Evolutionary conservation across 441 rosid species (phyloP), one percentile per base, ranked within the genome.

Genomic region (Populus trichocarpa): DNA sequence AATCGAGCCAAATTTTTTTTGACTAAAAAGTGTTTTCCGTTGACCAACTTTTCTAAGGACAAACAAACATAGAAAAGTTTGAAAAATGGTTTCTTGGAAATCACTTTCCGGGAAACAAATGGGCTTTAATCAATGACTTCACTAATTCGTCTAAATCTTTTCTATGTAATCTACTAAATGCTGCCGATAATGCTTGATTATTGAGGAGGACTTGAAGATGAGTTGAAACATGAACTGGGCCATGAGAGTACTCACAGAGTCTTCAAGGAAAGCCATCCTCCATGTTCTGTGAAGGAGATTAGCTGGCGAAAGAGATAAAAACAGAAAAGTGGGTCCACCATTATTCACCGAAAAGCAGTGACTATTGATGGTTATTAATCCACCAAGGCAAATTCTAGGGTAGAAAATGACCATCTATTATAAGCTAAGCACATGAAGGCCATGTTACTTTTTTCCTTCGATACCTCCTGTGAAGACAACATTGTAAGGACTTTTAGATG

Each of bases 371-470:
- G 67, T 50, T 32, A 28, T 69, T 6, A 14, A 14, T 36, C 38
- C 16, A 22, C 42, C 26, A 20, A 23, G 30, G 70, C 69, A 59
- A 72, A 14, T 57, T 71, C 38, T 7, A 72, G 32, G 77, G 72
- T 67, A 70, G 75, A 78, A 80, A 82, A 53, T 36, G 71, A 77
- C 22, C 11, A 8, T 50, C 46, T 8, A 5, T 16, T 22, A 5
- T n/a, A 14, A 25, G 26, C 67, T 14, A 40, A n/a, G 70, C 79
- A 79, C 77, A 75, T 68, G 77, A 71, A 74, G 33, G 32, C 80
- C 87, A 81, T 69, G 87, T 82, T 81, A 72, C 84, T 61, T 77
- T 77, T 23, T 75, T 70, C 81, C 75, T 67, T 28, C 46, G 26
- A 4, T 14, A 12, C 13, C 12, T 33, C 11, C n/a, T 70, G 26